Evolutionary conservation across 106 monocot species (phyloP).

Genomic region (Dendrobium chrysotoxum): DNA sequence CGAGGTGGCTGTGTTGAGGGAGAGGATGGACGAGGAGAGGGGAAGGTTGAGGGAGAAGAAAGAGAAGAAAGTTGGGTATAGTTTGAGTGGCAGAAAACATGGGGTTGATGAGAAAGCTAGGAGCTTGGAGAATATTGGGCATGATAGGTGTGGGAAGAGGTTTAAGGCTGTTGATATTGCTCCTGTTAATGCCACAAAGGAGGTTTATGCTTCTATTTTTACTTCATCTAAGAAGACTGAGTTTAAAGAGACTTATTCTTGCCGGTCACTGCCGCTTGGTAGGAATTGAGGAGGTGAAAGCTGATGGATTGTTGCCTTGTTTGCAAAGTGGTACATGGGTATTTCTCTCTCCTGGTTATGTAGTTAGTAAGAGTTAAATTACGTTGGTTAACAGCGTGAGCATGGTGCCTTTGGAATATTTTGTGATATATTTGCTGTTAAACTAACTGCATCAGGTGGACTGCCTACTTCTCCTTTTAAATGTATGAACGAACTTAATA

Average conservation of each 20-base stretch:
- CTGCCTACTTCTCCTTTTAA: background rate
- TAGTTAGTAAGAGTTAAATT: background rate
- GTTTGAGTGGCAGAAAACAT: conserved; percentile 35
- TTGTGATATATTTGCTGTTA: background rate
- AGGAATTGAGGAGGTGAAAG: conserved; percentile 53
- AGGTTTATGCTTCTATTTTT: conserved; percentile 90
- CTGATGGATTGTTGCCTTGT: background rate
- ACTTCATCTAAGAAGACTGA: conserved; percentile 76
- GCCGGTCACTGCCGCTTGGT: conserved; percentile 82
- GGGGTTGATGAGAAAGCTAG: conserved; percentile 15
- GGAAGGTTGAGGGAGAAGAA: conserved; percentile 51
- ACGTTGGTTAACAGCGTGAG: background rate
- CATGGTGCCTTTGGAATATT: background rate
- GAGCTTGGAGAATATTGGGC: conserved; percentile 33
- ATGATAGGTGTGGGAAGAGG: conserved; percentile 35
- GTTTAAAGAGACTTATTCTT: conserved; percentile 74
- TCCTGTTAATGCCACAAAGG: conserved; percentile 76
- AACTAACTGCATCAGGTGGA: background rate
- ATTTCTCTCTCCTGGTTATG: background rate
- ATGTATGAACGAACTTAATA: background rate
- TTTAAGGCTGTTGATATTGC: conserved; percentile 68
- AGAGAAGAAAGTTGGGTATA: conserved; percentile 44
- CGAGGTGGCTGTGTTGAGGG: conserved; percentile 62
- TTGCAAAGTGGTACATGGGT: background rate
- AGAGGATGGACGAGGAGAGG: conserved; percentile 89